Evolutionary conservation across 2,329 filamentous ascomycete species (phyloP), one percentile per base, ranked within the genome.

Genomic region (Calonectria montana): DNA sequence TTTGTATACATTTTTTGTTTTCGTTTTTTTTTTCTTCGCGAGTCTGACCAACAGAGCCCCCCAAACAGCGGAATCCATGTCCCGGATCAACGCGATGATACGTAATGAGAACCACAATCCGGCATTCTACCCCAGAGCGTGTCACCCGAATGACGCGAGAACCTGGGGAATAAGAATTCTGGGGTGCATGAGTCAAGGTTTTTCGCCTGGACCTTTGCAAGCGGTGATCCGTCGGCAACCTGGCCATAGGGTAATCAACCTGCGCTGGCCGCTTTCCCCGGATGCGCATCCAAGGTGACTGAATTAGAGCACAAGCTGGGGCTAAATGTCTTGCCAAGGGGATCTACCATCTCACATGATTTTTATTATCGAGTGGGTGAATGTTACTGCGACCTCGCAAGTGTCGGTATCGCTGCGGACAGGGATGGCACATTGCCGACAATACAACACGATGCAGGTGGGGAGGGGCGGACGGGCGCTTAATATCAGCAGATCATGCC

Each of bases 391-490:
- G 21, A 21, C 53, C 7, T 57, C 15, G n/a, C 10, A 57, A 16
- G 21, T 29, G 16, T 53, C 15, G 53, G 57, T 61, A 61, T 67
- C 43, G 53, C 41, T 16, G 7, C n/a, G 18, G 41, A 16, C 21
- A 25, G 43, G 43, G 65, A 43, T 67, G 65, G 53, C 65, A 61
- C 41, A 67, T 61, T 67, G 65, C 65, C 65, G 65, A 67, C 43
- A 29, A 50, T 21, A 27, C 53, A 37, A 15, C 31, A 25, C 43
- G 9, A n/a, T n/a, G 41, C 12, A 5, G 10, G 65, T 41, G 65
- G 65, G 29, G 65, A 61, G 55, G 8, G 1, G n/a, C 21, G 10
- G 48, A 41, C 65, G 50, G 50, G 41, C 43, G 65, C 8, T 10
- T 27, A n/a, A 9, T 27, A 55, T 23, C 23, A 18, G 23, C 1